phyloP scores from a whole-genome alignment of 768 basidiomycete species.

The Tubosaeta brunneosetosa region DNA sequence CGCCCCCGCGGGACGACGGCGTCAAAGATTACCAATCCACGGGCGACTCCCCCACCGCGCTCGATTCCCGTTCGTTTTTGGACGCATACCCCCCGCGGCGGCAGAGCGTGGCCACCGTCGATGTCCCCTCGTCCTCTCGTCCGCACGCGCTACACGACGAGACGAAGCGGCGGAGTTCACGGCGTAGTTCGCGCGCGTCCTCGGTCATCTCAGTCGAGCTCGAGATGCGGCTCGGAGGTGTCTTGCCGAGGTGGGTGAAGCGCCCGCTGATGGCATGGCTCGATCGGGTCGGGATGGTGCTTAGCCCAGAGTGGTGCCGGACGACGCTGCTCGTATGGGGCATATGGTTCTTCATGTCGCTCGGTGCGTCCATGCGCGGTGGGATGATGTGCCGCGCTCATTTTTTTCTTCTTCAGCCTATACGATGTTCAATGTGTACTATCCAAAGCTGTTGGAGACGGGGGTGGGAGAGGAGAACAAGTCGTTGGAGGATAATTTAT shows the following conservation, averaged over 20 bases:
- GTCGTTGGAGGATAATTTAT: conserved; percentile 58
- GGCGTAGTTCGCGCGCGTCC: conserved; percentile 28
- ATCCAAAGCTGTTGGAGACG: conserved; percentile 80
- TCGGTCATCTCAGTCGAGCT: conserved; percentile 39
- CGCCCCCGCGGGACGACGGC: conserved; percentile 13
- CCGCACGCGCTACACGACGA: conserved; percentile 3
- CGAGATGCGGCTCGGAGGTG: conserved; percentile 36
- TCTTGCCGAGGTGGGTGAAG: conserved; percentile 51
- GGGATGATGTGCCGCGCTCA: conserved; percentile 19
- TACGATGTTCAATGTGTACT: conserved; percentile 91
- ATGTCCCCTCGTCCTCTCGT: conserved; percentile 19
- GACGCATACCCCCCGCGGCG: conserved; percentile 25
- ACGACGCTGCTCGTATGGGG: conserved; percentile 80
- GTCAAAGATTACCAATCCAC: conserved; percentile 28
- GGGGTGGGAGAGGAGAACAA: conserved; percentile 28
- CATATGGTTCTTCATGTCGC: conserved; percentile 69
- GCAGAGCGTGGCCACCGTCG: conserved; percentile 24
- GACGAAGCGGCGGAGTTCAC: conserved; percentile 13
- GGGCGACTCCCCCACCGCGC: conserved; percentile 26
- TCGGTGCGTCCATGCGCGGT: conserved; percentile 47
- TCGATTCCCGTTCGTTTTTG: conserved; percentile 24
- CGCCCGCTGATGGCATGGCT: conserved; percentile 65
- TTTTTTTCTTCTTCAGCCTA: conserved; percentile 48
- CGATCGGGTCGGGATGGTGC: conserved; percentile 68
- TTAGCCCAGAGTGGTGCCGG: conserved; percentile 69